A percentile compares a stretch with the other conserved stretches of the same genome.
Evolutionary conservation across 179 eudicot species (phyloP).

Genomic region (Dionaea muscipula): DNA sequence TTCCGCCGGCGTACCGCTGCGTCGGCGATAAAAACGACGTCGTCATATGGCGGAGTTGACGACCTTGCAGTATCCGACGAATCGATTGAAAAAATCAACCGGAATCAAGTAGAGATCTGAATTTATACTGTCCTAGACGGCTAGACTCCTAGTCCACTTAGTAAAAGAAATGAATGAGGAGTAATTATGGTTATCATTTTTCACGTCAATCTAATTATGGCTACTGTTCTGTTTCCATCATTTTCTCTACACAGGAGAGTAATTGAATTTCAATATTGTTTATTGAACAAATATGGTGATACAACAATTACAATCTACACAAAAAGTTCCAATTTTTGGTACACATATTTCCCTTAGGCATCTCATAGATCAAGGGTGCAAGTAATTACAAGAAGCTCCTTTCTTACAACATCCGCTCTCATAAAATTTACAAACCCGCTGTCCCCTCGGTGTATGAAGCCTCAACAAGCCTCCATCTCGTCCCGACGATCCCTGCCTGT

Average conservation of each 20-base stretch:
- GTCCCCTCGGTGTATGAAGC: slow-evolving; percentile 32
- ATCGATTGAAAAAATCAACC: too few relatives aligned
- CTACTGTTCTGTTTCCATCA: too few relatives aligned
- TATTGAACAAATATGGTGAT: slow-evolving; percentile 29
- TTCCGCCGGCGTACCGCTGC: slow-evolving; percentile 67
- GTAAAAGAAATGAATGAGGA: too few relatives aligned
- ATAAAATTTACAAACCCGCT: slow-evolving; percentile 64
- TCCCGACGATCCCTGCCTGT: slow-evolving; percentile 32
- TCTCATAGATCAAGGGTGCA: slow-evolving; percentile 31
- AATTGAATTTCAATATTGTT: slow-evolving; percentile 1
- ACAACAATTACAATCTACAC: slow-evolving; percentile 41
- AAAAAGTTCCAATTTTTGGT: slow-evolving; percentile 19
- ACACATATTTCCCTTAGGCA: slow-evolving; percentile 6
- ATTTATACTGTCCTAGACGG: too few relatives aligned
- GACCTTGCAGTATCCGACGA: too few relatives aligned
- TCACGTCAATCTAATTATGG: too few relatives aligned
- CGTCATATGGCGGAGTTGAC: too few relatives aligned
- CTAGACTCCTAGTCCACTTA: too few relatives aligned
- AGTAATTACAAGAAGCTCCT: slow-evolving; percentile 64
- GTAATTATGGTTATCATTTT: too few relatives aligned
- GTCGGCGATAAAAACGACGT: slow-evolving; percentile 44
- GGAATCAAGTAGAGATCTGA: too few relatives aligned
- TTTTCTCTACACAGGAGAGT: too few relatives aligned
- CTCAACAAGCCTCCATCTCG: slow-evolving; percentile 17
- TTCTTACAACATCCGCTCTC: slow-evolving; percentile 61